These are phyloP conservation scores for Lactuca sativa DNA, from an alignment of 129 eudicot species.

Conservation along the genomic window DNA sequence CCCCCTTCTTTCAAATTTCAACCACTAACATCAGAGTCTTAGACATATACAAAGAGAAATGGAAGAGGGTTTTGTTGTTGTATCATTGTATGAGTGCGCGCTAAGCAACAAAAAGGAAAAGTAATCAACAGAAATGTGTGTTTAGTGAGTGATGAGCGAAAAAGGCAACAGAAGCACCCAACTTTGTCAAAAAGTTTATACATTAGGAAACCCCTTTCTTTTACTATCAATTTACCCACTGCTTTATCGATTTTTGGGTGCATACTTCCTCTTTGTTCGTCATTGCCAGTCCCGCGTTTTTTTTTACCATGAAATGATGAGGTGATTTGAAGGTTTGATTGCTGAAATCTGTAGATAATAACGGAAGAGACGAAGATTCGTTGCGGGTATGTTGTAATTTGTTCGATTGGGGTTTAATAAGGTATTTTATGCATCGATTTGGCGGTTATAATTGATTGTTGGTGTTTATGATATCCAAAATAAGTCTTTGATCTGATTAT, in stretches of 20 bases:
- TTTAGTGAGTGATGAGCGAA: conserved; percentile 32
- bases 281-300: neutral
- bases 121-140: conserved; percentile 14
- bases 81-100: conserved; percentile 9
- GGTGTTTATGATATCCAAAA: conserved; percentile 9
- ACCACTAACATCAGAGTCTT: neutral
- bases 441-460: neutral
- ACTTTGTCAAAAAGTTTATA: conserved; percentile 20
- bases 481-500: conserved; percentile 22
- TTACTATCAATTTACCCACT: conserved; percentile 3
- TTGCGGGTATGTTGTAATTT: conserved; percentile 5
- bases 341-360: conserved; percentile 17
- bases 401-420: conserved; percentile 18
- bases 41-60: conserved; percentile 12
- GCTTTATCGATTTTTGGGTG: conserved; percentile 12
- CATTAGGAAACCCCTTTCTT: conserved; percentile 27
- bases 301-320: neutral
- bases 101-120: conserved; percentile 41
- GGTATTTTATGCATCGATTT: conserved; percentile 6
- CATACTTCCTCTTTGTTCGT: neutral
- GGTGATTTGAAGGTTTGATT: conserved; percentile 18
- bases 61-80: conserved; percentile 15
- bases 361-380: neutral
- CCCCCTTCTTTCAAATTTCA: conserved; percentile 4
- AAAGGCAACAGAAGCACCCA: conserved; percentile 33